Evolutionary conservation across 2,329 filamentous ascomycete genomes (phyloP), one percentile per base, ranked within the genome.

Genomic region (Hypoxylon sp.): DNA sequence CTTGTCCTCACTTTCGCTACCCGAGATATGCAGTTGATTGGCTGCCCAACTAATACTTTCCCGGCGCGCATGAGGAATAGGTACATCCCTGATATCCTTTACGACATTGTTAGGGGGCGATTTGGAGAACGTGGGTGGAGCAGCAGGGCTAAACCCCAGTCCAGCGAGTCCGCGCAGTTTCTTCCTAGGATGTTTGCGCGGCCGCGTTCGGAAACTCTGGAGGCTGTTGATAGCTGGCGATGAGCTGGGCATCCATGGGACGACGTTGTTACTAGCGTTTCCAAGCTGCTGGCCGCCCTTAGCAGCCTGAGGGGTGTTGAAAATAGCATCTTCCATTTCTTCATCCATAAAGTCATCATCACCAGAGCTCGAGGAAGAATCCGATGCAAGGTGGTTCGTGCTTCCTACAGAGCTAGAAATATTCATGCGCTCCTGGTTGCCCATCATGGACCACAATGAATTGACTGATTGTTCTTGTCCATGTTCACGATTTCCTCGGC

Each of bases 11-110:
- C 91, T 93, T 74, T 97, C 94, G 72, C 91, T 94, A 3, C 93
- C 88, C 58, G 88, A 90, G 38, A 98, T 91, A 70, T 96, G 91
- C 19, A 98, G 82, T 74, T 97, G 93, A 72, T 96, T 94, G 14
- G 94, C 94, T 38, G 94, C 93, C 83, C 96, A 90, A 71, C 93
- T 97, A 66, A 98, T 90, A 78, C 93, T 97, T 79, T 98, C 94
- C 46, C 95, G 86, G 48, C 95, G 87, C 7, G 91, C 86, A 41
- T 86, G 83, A 3, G 82, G 70, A 41, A 79, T 77, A 68, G 74
- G 74, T 21, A 72, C 75, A 43, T 82, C 80, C 48, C 79, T 80
- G 51, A 79, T 74, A 28, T 79, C 79, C 60, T 80, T 83, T 7
- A 75, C 67, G 38, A 79, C 46, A 50, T 78, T 80, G 32, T 74